These are phyloP conservation scores for Carex scoparia DNA, from an alignment of 176 grass and related monocot genomes.

Conservation along the genomic window DNA sequence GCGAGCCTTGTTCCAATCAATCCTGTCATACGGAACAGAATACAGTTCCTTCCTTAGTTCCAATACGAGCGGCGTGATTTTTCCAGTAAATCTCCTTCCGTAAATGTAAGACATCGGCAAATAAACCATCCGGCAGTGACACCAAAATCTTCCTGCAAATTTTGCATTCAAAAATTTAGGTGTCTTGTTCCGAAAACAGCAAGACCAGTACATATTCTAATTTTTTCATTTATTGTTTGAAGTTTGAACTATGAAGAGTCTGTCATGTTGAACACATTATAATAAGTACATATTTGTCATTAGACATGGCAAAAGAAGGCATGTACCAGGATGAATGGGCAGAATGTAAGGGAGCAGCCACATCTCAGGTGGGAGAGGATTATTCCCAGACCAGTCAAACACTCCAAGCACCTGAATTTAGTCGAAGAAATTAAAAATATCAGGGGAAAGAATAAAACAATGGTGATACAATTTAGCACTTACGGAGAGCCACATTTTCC, in stretches of 20 bases:
- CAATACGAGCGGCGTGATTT: slow-evolving; percentile 51
- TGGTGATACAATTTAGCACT: not conserved
- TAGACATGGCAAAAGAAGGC: not conserved
- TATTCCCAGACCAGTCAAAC: slow-evolving; percentile 98
- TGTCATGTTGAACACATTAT: too few relatives aligned
- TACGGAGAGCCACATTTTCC: slow-evolving; percentile 90
- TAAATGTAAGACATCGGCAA: slow-evolving; percentile 94
- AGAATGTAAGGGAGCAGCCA: slow-evolving; percentile 81
- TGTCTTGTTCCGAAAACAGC: not conserved
- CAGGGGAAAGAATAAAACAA: not conserved
- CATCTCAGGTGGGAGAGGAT: slow-evolving; percentile 86
- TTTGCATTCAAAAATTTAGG: not conserved
- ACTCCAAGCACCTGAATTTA: slow-evolving; percentile 77
- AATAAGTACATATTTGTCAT: too few relatives aligned
- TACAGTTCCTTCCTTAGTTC: slow-evolving; percentile 78
- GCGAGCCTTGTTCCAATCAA: slow-evolving; percentile 89
- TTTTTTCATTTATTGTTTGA: not conserved
- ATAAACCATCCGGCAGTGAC: slow-evolving; percentile 94
- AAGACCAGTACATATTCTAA: not conserved
- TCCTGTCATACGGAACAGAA: slow-evolving; percentile 39
- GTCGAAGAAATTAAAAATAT: not conserved
- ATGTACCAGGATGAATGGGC: slow-evolving; percentile 81
- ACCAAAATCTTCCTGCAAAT: slow-evolving; percentile 80
- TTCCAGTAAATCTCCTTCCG: slow-evolving; percentile 79
- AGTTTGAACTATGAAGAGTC: not conserved